phyloP scores from a whole-genome alignment of 176 grass and related monocot species.

The Thalia dealbata region DNA sequence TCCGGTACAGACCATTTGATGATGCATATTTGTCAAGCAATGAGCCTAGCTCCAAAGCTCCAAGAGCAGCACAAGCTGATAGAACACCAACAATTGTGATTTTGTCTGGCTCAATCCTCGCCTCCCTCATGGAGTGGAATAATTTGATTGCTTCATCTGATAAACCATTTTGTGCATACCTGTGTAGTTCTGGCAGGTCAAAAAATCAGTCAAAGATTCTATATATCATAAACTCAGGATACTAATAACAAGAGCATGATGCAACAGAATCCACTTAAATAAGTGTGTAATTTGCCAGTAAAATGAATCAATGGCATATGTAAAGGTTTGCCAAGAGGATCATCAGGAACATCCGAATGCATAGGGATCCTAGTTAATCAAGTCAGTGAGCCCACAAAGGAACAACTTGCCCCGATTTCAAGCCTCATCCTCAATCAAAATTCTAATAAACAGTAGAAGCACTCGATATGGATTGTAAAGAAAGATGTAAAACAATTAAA shows the following conservation, averaged over 20 bases:
- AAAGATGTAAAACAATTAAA: not conserved
- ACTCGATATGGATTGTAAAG: not conserved
- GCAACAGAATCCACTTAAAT: not conserved
- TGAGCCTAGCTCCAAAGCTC: constrained; percentile 61
- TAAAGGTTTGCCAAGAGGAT: not conserved
- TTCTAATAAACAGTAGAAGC: not conserved
- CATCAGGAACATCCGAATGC: too few relatives aligned
- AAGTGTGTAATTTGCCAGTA: not conserved
- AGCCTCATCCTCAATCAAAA: not conserved
- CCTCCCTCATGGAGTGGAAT: constrained; percentile 54
- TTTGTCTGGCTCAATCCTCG: constrained; percentile 38
- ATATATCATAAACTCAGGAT: not conserved
- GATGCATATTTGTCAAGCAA: constrained; percentile 48
- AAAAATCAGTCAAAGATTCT: not conserved
- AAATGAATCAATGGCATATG: not conserved
- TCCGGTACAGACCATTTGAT: constrained; percentile 33
- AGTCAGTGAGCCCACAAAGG: not conserved
- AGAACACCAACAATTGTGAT: constrained; percentile 78
- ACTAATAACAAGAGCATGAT: not conserved
- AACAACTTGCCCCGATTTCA: not conserved
- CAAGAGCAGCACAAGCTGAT: constrained; percentile 58
- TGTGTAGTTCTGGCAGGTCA: constrained; percentile 24
- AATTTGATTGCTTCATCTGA: constrained; percentile 76
- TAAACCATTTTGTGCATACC: constrained; percentile 79
- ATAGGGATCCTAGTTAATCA: not conserved